Evolutionary conservation across 1,284 basidiomycete species (phyloP).

Genomic region (Trametes hirsuta): DNA sequence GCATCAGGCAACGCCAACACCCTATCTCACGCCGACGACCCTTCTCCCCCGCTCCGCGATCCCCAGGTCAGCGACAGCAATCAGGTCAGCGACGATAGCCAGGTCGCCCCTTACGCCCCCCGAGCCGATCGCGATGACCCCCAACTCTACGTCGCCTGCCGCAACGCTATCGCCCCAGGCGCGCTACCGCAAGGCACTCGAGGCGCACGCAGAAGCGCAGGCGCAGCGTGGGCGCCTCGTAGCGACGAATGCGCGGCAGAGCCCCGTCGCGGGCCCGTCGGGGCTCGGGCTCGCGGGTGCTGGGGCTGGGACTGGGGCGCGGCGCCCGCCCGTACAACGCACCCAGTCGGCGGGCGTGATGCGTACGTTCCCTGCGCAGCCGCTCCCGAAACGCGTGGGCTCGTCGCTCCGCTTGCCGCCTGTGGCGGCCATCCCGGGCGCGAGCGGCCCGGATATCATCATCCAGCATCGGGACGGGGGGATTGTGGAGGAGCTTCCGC

Average conservation of each 20-base stretch:
- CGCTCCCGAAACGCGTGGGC: constrained; percentile 17
- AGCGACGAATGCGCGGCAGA: background rate
- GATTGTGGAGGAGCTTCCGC: constrained; percentile 37
- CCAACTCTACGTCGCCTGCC: constrained; percentile 21
- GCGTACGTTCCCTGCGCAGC: constrained; percentile 17
- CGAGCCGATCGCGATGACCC: constrained; percentile 6
- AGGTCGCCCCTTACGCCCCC: background rate
- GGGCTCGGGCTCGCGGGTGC: background rate
- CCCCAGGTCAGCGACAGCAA: constrained; percentile 1
- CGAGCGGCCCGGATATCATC: constrained; percentile 33
- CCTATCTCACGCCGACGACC: constrained; percentile 19
- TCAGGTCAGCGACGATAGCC: background rate
- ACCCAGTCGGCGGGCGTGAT: constrained; percentile 15
- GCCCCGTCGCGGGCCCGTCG: constrained; percentile 7
- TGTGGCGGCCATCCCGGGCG: constrained; percentile 19
- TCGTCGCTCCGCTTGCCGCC: constrained; percentile 23
- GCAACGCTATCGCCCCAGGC: constrained; percentile 18
- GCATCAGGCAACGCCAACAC: constrained; percentile 10
- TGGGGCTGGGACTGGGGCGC: background rate
- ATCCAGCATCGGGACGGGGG: constrained; percentile 38
- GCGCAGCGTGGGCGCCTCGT: constrained; percentile 14
- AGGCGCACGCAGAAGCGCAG: constrained; percentile 24
- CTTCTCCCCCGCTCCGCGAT: constrained; percentile 5
- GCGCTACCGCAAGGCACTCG: constrained; percentile 26
- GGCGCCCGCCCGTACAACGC: constrained; percentile 10